These are phyloP conservation scores for Oenanthe javanica DNA, from an alignment of 140 eudicot genomes.

Conservation along the genomic window DNA sequence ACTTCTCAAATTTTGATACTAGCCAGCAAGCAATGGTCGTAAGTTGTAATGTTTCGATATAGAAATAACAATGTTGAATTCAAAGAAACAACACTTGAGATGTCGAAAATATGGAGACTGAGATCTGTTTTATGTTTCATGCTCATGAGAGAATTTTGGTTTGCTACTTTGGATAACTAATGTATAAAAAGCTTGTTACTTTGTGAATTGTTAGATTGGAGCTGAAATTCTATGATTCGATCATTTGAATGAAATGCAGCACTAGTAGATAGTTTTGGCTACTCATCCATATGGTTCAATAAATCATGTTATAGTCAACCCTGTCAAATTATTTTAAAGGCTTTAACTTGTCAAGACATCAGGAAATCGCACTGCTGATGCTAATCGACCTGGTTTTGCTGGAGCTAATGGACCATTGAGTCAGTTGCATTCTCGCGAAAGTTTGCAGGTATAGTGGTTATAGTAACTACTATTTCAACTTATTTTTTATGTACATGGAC, in stretches of 20 bases:
- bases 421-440: slow-evolving; percentile 57
- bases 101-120: not conserved
- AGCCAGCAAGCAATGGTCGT: not conserved
- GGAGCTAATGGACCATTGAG: too few species aligned
- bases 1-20: not conserved
- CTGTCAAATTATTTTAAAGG: not conserved
- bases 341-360: slow-evolving; percentile 10
- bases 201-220: not conserved
- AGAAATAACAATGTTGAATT: not conserved
- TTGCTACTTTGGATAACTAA: not conserved
- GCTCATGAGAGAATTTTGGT: not conserved
- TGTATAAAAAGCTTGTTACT: not conserved
- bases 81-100: not conserved
- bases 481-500: not conserved
- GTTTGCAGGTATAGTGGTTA: slow-evolving; percentile 55
- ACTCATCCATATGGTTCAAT: not conserved
- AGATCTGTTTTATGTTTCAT: not conserved
- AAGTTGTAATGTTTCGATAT: not conserved
- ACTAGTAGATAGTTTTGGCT: not conserved
- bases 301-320: not conserved
- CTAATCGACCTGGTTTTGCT: slow-evolving; percentile 34
- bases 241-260: not conserved
- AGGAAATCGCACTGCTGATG: slow-evolving; percentile 30
- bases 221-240: not conserved
- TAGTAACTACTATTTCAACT: too few species aligned